Evolutionary conservation across 2,329 filamentous ascomycete genomes (phyloP), one percentile per base, ranked within the genome.

Genomic region (Aspergillus cejpii): DNA sequence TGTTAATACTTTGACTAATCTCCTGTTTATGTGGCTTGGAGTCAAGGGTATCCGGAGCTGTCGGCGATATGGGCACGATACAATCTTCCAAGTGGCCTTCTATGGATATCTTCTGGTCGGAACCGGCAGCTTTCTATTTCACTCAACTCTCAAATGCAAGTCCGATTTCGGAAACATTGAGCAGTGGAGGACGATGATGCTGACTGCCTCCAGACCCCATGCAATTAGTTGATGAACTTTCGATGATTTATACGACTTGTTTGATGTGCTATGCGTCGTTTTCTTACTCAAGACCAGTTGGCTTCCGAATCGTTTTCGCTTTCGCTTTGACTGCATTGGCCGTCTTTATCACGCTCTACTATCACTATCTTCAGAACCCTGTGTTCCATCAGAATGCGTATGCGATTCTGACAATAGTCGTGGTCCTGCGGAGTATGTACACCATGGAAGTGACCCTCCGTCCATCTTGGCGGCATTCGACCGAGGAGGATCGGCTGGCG

Each of bases 321-420:
- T 31, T 81, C 3, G 72, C 71, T 11, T 73, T 87, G 7, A 60
- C 80, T 5, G 66, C 66, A 7, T 63, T 83, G 23, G 74, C 78
- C n/a, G 65, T 70, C 28, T 84, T 82, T 57, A 90, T 94, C 63
- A 92, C 87, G 11, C 73, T 85, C 31, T 79, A 85, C 65, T 94
- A 94, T 66, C 85, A 89, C 60, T 80, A 86, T 50, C 80, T 89
- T 12, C 87, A 90, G 61, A 83, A 94, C 52, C 87, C 88, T 0
- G 73, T 79, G 1, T 94, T 94, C 64, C 88, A 94, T 67, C 87
- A 94, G 62, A 82, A 80, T 49, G 84, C 83, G 3, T 94, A 89
- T 56, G 85, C 81, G 1, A 60, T 84, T 3, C 69, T 94, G 34
- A 92, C 87, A 0, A 75, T 76, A 4, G 72, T 81, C 33, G 80